Conservation (phyloP, 2,329 filamentous ascomycete genomes). For the Trichoderma sp. region DNA sequence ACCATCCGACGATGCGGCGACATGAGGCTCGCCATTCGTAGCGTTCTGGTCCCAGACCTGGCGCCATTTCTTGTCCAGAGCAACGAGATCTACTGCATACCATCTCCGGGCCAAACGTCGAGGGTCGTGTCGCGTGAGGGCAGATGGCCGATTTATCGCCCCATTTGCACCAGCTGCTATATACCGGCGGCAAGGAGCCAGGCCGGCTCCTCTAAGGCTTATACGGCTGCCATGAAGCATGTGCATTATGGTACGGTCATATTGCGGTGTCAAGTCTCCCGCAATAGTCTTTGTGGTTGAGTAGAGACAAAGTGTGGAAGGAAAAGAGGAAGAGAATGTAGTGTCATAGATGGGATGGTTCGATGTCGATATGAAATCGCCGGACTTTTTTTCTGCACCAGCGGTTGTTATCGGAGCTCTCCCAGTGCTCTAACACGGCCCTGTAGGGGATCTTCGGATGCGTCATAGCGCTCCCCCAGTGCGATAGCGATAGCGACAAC, state of each 20-base stretch:
- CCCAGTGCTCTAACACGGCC: neutral
- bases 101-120: slow-evolving; percentile 26
- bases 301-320: neutral
- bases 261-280: neutral
- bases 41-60: slow-evolving; percentile 38
- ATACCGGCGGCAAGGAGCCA: slow-evolving; percentile 13
- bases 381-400: slow-evolving; percentile 1
- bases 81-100: slow-evolving; percentile 47
- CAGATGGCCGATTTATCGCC: slow-evolving; percentile 4
- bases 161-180: neutral
- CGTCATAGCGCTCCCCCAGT: slow-evolving; percentile 8
- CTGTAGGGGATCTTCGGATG: neutral
- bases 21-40: slow-evolving; percentile 21
- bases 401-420: neutral
- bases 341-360: neutral
- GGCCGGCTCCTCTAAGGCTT: slow-evolving; percentile 23
- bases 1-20: slow-evolving; percentile 11
- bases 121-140: slow-evolving; percentile 14
- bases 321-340: neutral
- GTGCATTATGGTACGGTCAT: slow-evolving; percentile 31
- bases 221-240: slow-evolving; percentile 28
- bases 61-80: slow-evolving; percentile 52
- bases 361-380: slow-evolving; percentile 4
- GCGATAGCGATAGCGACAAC: slow-evolving; percentile 15
- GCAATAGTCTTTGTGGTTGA: neutral